Conservation (phyloP, 73 alveolate species). For the Paramecium biaurelia region DNA sequence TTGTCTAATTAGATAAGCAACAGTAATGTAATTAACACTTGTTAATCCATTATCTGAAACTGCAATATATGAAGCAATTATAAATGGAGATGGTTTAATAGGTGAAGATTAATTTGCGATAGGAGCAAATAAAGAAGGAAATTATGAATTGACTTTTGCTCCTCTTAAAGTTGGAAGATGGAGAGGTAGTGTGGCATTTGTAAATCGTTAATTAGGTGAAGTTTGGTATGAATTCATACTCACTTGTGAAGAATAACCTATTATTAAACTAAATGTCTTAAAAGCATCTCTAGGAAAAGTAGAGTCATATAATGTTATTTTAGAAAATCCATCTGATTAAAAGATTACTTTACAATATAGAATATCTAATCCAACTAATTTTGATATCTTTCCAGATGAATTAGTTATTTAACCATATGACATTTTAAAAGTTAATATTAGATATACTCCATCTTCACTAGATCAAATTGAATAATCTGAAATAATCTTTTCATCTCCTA, state of each 20-base stretch:
- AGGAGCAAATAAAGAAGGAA: constrained; percentile 82
- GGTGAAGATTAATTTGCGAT: constrained; percentile 83
- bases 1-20: constrained; percentile 90
- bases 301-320: constrained; percentile 76
- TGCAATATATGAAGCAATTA: constrained; percentile 89
- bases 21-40: constrained; percentile 83
- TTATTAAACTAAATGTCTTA: constrained; percentile 76
- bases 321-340: constrained; percentile 96
- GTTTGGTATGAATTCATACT: constrained; percentile 94
- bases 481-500: constrained; percentile 80
- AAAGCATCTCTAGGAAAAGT: constrained; percentile 96
- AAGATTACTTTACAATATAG: constrained; percentile 83
- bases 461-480: constrained; percentile 85
- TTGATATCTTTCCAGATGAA: constrained; percentile 94
- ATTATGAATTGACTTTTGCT: constrained; percentile 90
- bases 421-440: constrained; percentile 77
- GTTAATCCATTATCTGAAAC: constrained; percentile 89
- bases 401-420: constrained; percentile 87
- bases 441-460: constrained; percentile 90
- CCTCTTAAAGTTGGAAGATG: constrained; percentile 92
- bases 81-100: constrained; percentile 90
- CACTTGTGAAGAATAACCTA: constrained; percentile 90
- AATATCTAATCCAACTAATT: constrained; percentile 87
- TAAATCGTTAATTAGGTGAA: constrained; percentile 96
- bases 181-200: constrained; percentile 93